Evolutionary conservation across 2,329 filamentous ascomycete species (phyloP).

Genomic region (Claviceps sp.): DNA sequence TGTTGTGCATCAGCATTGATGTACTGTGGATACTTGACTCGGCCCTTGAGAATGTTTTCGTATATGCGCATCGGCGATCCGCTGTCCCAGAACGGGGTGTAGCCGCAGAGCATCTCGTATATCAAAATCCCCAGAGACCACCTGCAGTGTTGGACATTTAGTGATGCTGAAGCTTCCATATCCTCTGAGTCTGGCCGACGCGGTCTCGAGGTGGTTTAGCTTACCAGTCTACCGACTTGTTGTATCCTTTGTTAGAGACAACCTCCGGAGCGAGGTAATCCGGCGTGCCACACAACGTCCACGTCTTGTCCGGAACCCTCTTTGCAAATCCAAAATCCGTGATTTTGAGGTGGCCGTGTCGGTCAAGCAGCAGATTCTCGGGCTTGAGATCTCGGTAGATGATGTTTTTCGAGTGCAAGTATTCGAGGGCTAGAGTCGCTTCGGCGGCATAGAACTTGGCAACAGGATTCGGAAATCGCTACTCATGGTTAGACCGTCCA

Average conservation of each 20-base stretch:
- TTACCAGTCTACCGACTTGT: conserved; percentile 98
- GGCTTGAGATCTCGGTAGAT: conserved; percentile 97
- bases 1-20: conserved; percentile 91
- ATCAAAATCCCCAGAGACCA: conserved; percentile 98
- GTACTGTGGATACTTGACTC: conserved; percentile 93
- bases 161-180: not conserved
- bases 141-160: conserved; percentile 34
- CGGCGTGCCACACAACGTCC: conserved; percentile 94
- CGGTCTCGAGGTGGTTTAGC: conserved; percentile 19
- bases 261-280: conserved; percentile 97
- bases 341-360: conserved; percentile 90
- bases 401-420: conserved; percentile 86
- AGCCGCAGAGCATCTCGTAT: conserved; percentile 98
- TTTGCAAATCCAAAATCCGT: conserved; percentile 99
- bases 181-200: not conserved
- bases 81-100: conserved; percentile 97
- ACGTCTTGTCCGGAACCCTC: conserved; percentile 95
- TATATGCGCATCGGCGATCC: conserved; percentile 98
- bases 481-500: not conserved
- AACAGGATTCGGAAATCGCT: conserved; percentile 97
- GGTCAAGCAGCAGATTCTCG: conserved; percentile 81
- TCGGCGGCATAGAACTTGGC: conserved; percentile 99
- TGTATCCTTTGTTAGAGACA: conserved; percentile 98
- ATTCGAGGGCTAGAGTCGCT: conserved; percentile 89
- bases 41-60: conserved; percentile 93